Base-by-base conservation (phyloP, 2,329 filamentous ascomycete species). In the Ceratocystis cacaofunesta region DNA sequence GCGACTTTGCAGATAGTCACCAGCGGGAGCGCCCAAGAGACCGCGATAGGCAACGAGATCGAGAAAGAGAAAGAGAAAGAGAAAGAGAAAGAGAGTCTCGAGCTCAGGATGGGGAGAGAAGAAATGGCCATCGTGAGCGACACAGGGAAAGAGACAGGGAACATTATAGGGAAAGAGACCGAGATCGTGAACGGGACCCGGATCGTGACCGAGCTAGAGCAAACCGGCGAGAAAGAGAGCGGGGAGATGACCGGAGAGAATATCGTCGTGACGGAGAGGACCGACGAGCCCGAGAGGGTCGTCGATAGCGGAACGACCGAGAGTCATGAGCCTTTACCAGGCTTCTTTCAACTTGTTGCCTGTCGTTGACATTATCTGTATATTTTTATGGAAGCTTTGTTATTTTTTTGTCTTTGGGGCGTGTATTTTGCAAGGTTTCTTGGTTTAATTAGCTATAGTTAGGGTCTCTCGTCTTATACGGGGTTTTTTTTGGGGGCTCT, bases 71-170 rank as follows among this genome's bases (percentile, higher is more conserved):
- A 5, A 55, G 55, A 46, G 25, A 58, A 5, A 55, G 55, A 46
- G 50, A 28, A 30, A n/a, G 63, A 36, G 52, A 64, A 22, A 8
- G 62, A 43, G 64, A 65, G 7, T 25, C 12, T 60, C 58, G 64
- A 3, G 17, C 15, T 6, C 57, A 55, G 4, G 15, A 8, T 32
- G 46, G 57, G 19, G 41, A 57, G 10, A 44, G 58, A 12, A 36
- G 32, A 19, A 32, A 60, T 22, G 36, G 36, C 10, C 22, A 50
- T 17, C 36, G 25, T 2, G 60, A 62, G 30, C 58, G 64, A 5
- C 30, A 36, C 8, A 5, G 36, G 8, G 52, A 46, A 32, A 28
- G 44, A 12, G 28, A n/a, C 15, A 60, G 55, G 44, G 62, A 64
- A 10, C 48, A 36, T 5, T 15, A 46, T 19, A 12, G 57, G n/a